Conservation (phyloP, 495 filamentous ascomycete genomes). For the Talaromyces borbonicus region DNA sequence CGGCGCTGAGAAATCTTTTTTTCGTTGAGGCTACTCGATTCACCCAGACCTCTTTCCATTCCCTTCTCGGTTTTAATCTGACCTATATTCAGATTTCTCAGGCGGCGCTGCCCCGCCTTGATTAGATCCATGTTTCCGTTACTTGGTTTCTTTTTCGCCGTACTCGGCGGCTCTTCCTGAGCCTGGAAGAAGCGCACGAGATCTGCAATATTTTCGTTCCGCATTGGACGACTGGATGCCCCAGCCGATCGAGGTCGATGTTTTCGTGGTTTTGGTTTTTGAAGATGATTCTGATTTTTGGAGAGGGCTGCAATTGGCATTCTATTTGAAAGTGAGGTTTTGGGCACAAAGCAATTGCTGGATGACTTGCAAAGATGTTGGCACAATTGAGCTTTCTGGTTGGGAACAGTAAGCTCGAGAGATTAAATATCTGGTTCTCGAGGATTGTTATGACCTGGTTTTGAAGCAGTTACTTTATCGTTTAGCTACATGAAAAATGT, state of each 20-base stretch:
- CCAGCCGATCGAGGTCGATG: conserved; percentile 8
- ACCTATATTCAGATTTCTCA: conserved; percentile 27
- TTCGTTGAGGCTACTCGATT: neutral
- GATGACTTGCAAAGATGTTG: conserved; percentile 2
- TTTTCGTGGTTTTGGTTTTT: conserved; percentile 13
- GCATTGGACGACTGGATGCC: conserved; percentile 12
- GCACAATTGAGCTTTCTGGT: too few species aligned
- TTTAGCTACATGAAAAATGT: too few species aligned
- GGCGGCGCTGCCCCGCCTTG: conserved; percentile 34
- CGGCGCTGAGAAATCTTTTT: conserved; percentile 5
- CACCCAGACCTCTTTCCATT: conserved; percentile 2
- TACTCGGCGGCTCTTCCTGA: conserved; percentile 15
- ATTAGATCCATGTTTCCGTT: conserved; percentile 18
- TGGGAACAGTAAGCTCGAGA: too few species aligned
- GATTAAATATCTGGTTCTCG: too few species aligned
- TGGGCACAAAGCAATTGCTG: conserved; percentile 15
- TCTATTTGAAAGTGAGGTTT: conserved; percentile 19
- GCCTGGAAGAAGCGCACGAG: conserved; percentile 31
- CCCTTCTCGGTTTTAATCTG: conserved; percentile 24
- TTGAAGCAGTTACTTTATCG: too few species aligned
- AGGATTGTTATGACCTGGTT: too few species aligned
- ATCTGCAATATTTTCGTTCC: conserved; percentile 27
- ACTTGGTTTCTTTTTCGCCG: conserved; percentile 6
- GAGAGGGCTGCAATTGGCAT: conserved; percentile 22
- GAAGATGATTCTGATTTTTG: conserved; percentile 7